Percentiles rank a stretch among this genome's conserved stretches.
These are phyloP conservation scores for Debaryomyces castellii DNA, from an alignment of 805 yeast genomes.

Conservation along the genomic window DNA sequence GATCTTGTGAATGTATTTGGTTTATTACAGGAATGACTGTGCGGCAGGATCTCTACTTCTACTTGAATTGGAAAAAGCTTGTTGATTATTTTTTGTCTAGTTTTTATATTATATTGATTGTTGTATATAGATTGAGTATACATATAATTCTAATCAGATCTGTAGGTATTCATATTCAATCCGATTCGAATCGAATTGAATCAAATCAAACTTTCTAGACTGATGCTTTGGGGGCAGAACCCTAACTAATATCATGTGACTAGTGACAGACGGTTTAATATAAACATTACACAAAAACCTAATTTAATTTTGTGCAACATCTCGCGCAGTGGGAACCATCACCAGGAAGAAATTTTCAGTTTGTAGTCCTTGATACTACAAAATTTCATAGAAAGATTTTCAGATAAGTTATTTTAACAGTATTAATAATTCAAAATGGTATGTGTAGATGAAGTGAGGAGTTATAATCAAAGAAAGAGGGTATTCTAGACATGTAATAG, in stretches of 20 bases:
- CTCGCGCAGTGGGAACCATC: background rate
- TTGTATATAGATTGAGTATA: conserved; percentile 1
- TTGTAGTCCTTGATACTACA: background rate
- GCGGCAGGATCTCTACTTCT: background rate
- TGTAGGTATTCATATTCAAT: background rate
- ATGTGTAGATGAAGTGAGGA: conserved; percentile 1
- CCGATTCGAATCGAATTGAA: background rate
- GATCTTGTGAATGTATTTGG: background rate
- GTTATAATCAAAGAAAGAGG: background rate
- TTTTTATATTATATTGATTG: conserved; percentile 1
- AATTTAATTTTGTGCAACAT: background rate
- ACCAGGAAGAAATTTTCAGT: conserved; percentile 2
- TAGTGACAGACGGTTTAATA: background rate
- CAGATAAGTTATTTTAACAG: conserved; percentile 4
- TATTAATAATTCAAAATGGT: conserved; percentile 7
- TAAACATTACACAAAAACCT: background rate
- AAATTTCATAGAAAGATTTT: conserved; percentile 1
- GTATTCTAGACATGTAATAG: too few species aligned
- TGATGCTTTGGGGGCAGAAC: background rate
- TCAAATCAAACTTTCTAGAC: background rate
- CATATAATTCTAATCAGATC: background rate
- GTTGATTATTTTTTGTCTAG: conserved; percentile 2
- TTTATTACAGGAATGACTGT: background rate
- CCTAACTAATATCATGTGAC: background rate
- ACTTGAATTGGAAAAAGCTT: background rate